Percentiles rank a stretch among this genome's conserved stretches.
phyloP scores from a whole-genome alignment of 2,329 filamentous ascomycete genomes.

The Acarospora socialis region DNA sequence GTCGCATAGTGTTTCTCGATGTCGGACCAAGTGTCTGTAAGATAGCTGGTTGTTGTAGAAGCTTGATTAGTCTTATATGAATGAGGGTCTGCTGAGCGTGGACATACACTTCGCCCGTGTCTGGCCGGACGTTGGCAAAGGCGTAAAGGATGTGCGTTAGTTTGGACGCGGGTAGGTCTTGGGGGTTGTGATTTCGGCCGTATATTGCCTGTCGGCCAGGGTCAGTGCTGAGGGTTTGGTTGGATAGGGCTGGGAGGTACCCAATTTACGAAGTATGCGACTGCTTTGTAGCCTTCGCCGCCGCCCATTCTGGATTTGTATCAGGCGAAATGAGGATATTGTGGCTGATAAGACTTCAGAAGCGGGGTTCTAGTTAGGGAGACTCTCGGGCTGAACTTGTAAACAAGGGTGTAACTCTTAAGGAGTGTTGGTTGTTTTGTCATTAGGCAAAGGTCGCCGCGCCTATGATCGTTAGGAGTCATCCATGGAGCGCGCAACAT shows the following conservation, averaged over 20 bases:
- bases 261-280: constrained; percentile 35
- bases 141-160: constrained; percentile 84
- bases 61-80: constrained; percentile 6
- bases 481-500: too few relatives aligned
- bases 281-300: constrained; percentile 18
- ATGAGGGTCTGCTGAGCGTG: constrained; percentile 9
- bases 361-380: too few relatives aligned
- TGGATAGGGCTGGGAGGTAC: background rate
- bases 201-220: constrained; percentile 51
- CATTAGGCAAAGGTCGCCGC: too few relatives aligned
- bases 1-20: constrained; percentile 51
- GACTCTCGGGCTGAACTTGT: too few relatives aligned
- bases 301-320: background rate
- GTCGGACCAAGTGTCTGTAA: constrained; percentile 58
- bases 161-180: constrained; percentile 65
- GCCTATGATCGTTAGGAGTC: too few relatives aligned
- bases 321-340: background rate
- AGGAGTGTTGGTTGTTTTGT: too few relatives aligned
- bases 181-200: constrained; percentile 67
- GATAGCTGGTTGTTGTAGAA: constrained; percentile 27
- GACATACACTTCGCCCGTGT: constrained; percentile 63
- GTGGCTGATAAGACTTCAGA: too few relatives aligned
- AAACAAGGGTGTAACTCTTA: too few relatives aligned
- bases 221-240: background rate
- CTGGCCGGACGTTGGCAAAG: constrained; percentile 72